A percentile compares a stretch with the other conserved stretches of the same genome.
Evolutionary conservation across 495 filamentous ascomycete species (phyloP).

Genomic region (Thozetella sp.): DNA sequence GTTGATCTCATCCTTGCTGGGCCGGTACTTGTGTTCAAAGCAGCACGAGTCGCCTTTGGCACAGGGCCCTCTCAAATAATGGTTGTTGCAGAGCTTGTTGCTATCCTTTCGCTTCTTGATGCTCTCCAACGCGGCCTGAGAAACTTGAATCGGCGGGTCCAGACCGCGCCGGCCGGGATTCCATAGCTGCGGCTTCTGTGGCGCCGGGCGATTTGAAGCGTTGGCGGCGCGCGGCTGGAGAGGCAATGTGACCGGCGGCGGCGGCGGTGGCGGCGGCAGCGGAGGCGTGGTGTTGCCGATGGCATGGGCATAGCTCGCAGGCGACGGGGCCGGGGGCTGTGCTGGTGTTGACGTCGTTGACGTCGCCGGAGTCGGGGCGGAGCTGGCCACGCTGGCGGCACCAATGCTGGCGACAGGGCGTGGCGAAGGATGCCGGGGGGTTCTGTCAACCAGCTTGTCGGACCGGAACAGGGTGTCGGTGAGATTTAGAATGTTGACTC

Average conservation of each 20-base stretch:
- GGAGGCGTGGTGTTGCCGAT: conserved; percentile 33
- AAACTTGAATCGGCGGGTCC: conserved; percentile 46
- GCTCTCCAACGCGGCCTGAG: conserved; percentile 67
- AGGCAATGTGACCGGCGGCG: conserved; percentile 35
- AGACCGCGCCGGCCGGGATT: conserved; percentile 53
- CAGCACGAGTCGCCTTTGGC: conserved; percentile 70
- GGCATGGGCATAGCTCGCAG: conserved; percentile 31
- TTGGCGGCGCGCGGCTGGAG: conserved; percentile 16
- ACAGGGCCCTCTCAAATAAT: conserved; percentile 78
- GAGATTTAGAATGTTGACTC: conserved; percentile 62
- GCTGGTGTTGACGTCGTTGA: conserved; percentile 10
- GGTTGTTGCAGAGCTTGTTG: conserved; percentile 84
- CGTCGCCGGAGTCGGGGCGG: conserved; percentile 6
- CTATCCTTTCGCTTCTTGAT: conserved; percentile 74
- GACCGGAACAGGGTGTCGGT: conserved; percentile 65
- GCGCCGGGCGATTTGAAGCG: conserved; percentile 11
- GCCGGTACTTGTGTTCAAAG: conserved; percentile 75
- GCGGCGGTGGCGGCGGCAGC: conserved; percentile 35
- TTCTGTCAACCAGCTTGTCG: conserved; percentile 49
- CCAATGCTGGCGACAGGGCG: background rate
- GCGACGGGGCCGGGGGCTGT: conserved; percentile 14
- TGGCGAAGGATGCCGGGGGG: conserved; percentile 3
- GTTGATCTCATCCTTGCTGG: conserved; percentile 65
- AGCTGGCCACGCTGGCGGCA: conserved; percentile 4
- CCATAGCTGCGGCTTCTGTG: conserved; percentile 33